Base-by-base conservation (phyloP, 371 early-diverging fungal genomes). In the Fennellomyces sp. region DNA sequence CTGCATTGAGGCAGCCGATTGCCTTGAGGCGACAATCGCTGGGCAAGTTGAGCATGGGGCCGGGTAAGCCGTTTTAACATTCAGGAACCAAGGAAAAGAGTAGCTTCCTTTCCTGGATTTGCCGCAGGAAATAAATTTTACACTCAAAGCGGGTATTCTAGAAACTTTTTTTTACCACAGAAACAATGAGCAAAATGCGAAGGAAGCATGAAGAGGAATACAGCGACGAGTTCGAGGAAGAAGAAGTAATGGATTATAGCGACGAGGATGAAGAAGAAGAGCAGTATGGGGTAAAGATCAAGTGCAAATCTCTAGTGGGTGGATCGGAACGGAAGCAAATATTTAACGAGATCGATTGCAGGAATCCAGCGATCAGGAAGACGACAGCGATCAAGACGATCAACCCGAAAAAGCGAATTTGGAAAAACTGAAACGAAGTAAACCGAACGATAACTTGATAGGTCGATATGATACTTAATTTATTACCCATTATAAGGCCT, bases 361-460 rank as follows among this genome's bases (percentile, higher is more conserved):
- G 45, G 45, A 25, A 5, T 30, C 21, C 25, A 48, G 30, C 21
- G 42, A 52, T 45, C 39, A 21, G 48, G 58, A 57, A 36, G 66
- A 68, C 13, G 60, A 58, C 68, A 5, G n/a, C n/a, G n/a, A n/a
- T n/a, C 60, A 68, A 15, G 65, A 69, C 19, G 69, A 72, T 3
- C 67, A 65, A n/a, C 69, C 52, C 5, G 23, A 63, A 6, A 36
- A 55, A 42, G 58, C 61, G 17, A 50, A 74, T 33, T 12, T 80
- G 30, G 72, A 64, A n/a, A 68, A 72, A 52, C 28, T 76, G 26
- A 80, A 76, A 41, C 65, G 80, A 74, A 75, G 80, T 76, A 73
- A 29, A 52, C n/a, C n/a, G n/a, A n/a, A n/a, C n/a, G n/a, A n/a
- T n/a, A n/a, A n/a, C n/a, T n/a, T 47, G 12, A 45, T 5, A 23